Evolutionary conservation across 1,284 basidiomycete genomes (phyloP), one percentile per base, ranked within the genome.

Genomic region (Stygiomarasmius scandens): DNA sequence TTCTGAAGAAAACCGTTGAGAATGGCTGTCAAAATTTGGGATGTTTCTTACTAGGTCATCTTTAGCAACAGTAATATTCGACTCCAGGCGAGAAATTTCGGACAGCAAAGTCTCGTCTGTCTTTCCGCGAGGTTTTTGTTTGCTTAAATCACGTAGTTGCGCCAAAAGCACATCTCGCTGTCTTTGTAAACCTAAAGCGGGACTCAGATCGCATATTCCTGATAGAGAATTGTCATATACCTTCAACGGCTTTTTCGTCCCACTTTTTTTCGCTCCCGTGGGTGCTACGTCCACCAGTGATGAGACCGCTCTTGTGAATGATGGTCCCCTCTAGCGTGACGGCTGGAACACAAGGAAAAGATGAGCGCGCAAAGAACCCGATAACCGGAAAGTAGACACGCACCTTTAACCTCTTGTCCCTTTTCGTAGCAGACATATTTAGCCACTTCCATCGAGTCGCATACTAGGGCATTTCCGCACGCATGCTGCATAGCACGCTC

Each of bases 321-420:
- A 99, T 80, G 0, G 96, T 98, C 0, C 97, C 97, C 49, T 99
- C 96, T 43, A 99, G 79, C 0, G 97, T 96, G 10, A 99, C 96
- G 58, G 96, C 96, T 97, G n/a, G n/a, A n/a, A n/a, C n/a, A n/a
- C n/a, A n/a, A n/a, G n/a, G n/a, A n/a, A n/a, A n/a, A n/a, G n/a
- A n/a, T n/a, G n/a, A n/a, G n/a, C n/a, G n/a, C n/a, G n/a, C n/a
- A n/a, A n/a, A n/a, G n/a, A n/a, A n/a, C n/a, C n/a, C n/a, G 3
- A 49, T n/a, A 11, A 29, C 2, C 2, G 9, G 12, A 27, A 20
- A 34, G 49, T 11, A 29, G 6, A 44, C 44, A 67, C 83, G 46
- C 59, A 95, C 95, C 93, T 81, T 99, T 99, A 53, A 98, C 93
- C 64, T 98, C 95, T 68, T 97, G 92, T 1, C 89, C 87, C 72